Conservation (phyloP, 495 filamentous ascomycete genomes). For the Xylona heveae region DNA sequence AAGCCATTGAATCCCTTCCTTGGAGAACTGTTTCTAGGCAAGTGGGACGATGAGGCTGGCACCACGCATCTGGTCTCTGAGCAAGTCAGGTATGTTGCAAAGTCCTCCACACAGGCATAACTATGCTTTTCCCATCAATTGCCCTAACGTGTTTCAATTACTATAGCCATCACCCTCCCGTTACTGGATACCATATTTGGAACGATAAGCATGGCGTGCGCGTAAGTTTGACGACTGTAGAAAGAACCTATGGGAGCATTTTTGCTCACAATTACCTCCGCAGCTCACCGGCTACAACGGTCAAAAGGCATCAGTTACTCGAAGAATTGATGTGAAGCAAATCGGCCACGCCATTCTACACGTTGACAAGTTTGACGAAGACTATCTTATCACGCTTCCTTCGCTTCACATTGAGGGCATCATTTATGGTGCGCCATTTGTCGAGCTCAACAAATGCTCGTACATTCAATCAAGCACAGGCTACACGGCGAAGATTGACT, state of each 20-base stretch:
- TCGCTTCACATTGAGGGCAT: constrained; percentile 85
- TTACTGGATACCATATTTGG: constrained; percentile 80
- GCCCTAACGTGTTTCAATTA: constrained; percentile 4
- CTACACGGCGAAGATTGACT: constrained; percentile 83
- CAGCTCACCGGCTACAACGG: constrained; percentile 87
- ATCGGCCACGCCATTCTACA: constrained; percentile 82
- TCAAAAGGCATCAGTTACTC: constrained; percentile 87
- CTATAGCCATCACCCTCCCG: constrained; percentile 84
- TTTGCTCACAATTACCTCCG: not conserved
- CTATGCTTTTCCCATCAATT: no score
- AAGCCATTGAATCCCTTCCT: constrained; percentile 63
- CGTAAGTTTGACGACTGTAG: constrained; percentile 14
- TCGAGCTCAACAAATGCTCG: constrained; percentile 66
- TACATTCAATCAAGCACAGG: constrained; percentile 73
- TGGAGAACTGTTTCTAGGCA: constrained; percentile 78
- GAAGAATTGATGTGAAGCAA: constrained; percentile 89
- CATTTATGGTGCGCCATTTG: constrained; percentile 74
- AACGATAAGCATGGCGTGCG: constrained; percentile 67
- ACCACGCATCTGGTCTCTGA: constrained; percentile 43
- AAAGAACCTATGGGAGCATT: not conserved
- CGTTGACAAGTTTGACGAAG: constrained; percentile 46
- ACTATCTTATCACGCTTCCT: constrained; percentile 80
- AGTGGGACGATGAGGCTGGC: constrained; percentile 61
- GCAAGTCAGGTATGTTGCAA: constrained; percentile 46
- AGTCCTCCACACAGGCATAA: no score